Evolutionary conservation across 75 land plant genomes (phyloP).

Genomic region (Chamaecyparis obtusa): DNA sequence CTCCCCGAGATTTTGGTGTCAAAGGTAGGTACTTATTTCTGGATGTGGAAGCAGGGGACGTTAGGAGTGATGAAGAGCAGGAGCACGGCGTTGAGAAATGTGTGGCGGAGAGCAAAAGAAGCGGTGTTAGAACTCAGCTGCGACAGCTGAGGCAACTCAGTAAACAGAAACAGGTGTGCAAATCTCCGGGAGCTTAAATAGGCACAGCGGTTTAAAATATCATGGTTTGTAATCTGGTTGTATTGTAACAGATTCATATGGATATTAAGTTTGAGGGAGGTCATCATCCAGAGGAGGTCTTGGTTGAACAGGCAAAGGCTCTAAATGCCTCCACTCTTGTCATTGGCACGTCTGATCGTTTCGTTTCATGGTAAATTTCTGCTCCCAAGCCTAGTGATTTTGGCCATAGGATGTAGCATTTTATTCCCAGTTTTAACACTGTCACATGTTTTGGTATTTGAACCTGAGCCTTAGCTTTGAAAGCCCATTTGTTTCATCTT

Average conservation of each 20-base stretch:
- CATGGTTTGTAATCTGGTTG: neutral
- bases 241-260: neutral
- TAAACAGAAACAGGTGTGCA: neutral
- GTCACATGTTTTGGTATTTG: neutral
- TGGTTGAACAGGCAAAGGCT: conserved; percentile 1
- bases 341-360: conserved; percentile 6
- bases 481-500: neutral
- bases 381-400: neutral
- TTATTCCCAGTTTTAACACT: neutral
- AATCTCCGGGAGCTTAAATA: neutral
- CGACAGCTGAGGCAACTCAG: neutral
- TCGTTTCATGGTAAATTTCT: conserved; percentile 1
- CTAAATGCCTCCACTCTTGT: conserved; percentile 6
- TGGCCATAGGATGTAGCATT: neutral
- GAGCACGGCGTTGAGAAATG: neutral
- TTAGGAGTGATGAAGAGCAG: neutral
- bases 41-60: neutral
- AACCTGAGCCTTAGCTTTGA: neutral
- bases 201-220: neutral
- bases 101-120: neutral
- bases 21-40: neutral
- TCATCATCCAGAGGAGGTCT: neutral
- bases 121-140: neutral
- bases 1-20: neutral
- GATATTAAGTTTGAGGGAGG: conserved; percentile 6